Conservation (phyloP, 2,329 filamentous ascomycete species). For the Cytospora chrysosperma region DNA sequence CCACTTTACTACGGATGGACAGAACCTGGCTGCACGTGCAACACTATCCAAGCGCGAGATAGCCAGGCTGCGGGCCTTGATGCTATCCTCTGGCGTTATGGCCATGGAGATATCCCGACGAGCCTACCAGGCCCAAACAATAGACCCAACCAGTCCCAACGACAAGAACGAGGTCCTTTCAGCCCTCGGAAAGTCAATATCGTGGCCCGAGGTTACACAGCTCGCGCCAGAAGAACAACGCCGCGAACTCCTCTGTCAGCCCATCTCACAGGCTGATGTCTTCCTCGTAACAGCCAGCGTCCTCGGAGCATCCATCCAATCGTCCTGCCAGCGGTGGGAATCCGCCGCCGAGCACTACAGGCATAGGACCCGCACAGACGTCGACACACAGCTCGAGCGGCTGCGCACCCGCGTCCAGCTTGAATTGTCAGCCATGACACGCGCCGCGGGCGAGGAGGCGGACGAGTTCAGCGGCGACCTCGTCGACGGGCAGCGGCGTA, state of each 20-base stretch:
- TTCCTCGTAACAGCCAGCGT: slow-evolving; percentile 55
- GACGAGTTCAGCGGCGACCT: slow-evolving; percentile 77
- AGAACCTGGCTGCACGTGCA: slow-evolving; percentile 37
- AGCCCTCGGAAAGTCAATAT: slow-evolving; percentile 28
- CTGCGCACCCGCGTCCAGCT: slow-evolving; percentile 48
- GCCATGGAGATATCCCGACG: slow-evolving; percentile 75
- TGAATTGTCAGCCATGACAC: slow-evolving; percentile 61
- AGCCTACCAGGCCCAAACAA: slow-evolving; percentile 49
- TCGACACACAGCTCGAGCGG: slow-evolving; percentile 51
- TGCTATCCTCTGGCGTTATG: slow-evolving; percentile 85
- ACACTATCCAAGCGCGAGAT: slow-evolving; percentile 69
- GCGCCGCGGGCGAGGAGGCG: slow-evolving; percentile 71
- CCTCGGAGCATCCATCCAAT: slow-evolving; percentile 47
- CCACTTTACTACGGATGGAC: slow-evolving; percentile 54
- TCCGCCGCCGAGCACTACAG: slow-evolving; percentile 59
- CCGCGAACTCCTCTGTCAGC: slow-evolving; percentile 32
- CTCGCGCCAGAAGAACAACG: slow-evolving; percentile 38
- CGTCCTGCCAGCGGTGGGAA: slow-evolving; percentile 56
- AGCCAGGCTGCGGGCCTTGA: slow-evolving; percentile 71
- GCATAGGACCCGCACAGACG: slow-evolving; percentile 52
- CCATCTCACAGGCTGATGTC: slow-evolving; percentile 42
- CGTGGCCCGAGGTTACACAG: slow-evolving; percentile 46
- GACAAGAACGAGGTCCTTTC: slow-evolving; percentile 29
- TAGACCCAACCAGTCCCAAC: slow-evolving; percentile 33
- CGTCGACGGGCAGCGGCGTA: slow-evolving; percentile 71